These are phyloP conservation scores for Coemansia sp. DNA, from an alignment of 192 early-diverging fungal species.

Conservation along the genomic window DNA sequence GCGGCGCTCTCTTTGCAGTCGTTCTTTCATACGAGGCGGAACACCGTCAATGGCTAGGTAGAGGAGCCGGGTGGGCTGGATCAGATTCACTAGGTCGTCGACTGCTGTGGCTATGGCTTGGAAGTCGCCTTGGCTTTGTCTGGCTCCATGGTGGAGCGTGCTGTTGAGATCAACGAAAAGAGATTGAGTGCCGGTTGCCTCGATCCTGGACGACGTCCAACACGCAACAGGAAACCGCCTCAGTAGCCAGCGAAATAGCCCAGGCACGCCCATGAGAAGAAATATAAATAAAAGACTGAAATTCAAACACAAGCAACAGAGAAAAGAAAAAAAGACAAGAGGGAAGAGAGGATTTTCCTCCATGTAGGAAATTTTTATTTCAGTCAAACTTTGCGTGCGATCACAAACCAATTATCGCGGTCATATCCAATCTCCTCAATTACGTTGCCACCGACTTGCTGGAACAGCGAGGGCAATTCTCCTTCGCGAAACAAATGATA, in stretches of 20 bases:
- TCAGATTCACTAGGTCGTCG: conserved; percentile 16
- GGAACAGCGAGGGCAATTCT: conserved; percentile 76
- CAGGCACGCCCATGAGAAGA: conserved; percentile 45
- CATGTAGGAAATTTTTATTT: conserved; percentile 30
- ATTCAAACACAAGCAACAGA: neutral
- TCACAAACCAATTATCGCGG: conserved; percentile 93
- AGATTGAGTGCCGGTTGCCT: conserved; percentile 18
- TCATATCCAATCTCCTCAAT: conserved; percentile 84
- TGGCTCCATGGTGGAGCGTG: conserved; percentile 29
- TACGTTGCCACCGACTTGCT: conserved; percentile 47
- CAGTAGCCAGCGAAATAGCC: conserved; percentile 45
- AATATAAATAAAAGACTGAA: neutral
- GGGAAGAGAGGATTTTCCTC: neutral
- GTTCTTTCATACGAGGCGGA: conserved; percentile 96
- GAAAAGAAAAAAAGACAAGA: neutral
- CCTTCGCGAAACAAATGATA: conserved; percentile 90
- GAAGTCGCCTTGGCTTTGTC: conserved; percentile 25
- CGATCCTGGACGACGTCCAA: conserved; percentile 18
- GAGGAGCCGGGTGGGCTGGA: conserved; percentile 84
- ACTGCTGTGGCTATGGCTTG: conserved; percentile 18
- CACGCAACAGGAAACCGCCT: conserved; percentile 38
- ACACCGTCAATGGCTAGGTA: conserved; percentile 94
- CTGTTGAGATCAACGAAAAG: conserved; percentile 51
- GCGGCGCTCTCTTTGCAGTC: conserved; percentile 92
- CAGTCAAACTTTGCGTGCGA: conserved; percentile 42